Percentiles rank a stretch among this genome's conserved stretches.
These are phyloP conservation scores for Logfia minima DNA, from an alignment of 129 eudicot species.

Conservation along the genomic window DNA sequence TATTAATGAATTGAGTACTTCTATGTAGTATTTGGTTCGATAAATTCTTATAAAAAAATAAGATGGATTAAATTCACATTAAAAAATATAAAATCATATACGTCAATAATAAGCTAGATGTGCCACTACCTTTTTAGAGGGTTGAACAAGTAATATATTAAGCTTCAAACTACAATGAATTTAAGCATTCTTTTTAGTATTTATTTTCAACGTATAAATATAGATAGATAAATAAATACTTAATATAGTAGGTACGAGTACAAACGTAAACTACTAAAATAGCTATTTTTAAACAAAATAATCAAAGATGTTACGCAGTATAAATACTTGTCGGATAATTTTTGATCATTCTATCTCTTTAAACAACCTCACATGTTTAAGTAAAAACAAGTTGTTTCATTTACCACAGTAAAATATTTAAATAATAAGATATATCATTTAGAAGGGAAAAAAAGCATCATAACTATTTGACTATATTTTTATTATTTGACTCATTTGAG, in stretches of 20 bases:
- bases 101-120: background rate
- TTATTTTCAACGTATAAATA: background rate
- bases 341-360: no score
- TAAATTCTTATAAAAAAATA: no score
- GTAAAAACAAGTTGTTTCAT: background rate
- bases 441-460: no score
- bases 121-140: background rate
- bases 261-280: background rate
- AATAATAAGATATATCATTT: no score
- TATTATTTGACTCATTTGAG: no score
- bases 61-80: background rate
- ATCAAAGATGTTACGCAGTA: background rate
- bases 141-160: no score
- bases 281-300: no score
- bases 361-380: background rate
- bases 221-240: no score
- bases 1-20: background rate
- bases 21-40: background rate
- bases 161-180: background rate
- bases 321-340: background rate
- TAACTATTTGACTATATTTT: no score
- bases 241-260: background rate
- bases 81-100: no score
- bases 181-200: background rate
- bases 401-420: no score